A percentile compares a stretch with the other conserved stretches of the same genome.
These are phyloP conservation scores for Verbascum thapsus DNA, from an alignment of 257 asterid species.

Conservation along the genomic window DNA sequence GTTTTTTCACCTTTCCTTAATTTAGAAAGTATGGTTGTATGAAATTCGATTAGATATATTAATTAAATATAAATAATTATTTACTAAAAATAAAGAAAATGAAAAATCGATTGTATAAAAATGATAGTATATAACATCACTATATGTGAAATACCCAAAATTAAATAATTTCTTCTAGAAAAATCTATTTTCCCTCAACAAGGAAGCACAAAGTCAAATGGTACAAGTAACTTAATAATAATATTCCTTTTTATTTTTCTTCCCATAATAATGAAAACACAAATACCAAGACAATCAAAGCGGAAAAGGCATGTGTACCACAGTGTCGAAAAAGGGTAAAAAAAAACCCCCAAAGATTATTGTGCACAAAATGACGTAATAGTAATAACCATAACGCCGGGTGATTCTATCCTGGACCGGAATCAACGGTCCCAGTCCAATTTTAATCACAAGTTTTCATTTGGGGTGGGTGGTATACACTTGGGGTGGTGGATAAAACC, in stretches of 20 bases:
- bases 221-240: background rate
- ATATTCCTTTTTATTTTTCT: background rate
- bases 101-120: too few species aligned
- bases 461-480: too few species aligned
- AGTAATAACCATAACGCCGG: conserved; percentile 7
- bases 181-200: background rate
- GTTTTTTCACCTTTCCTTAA: too few species aligned
- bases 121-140: too few species aligned
- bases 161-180: background rate
- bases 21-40: too few species aligned
- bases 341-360: conserved; percentile 11
- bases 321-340: conserved; percentile 24
- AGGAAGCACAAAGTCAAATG: background rate
- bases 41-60: too few species aligned
- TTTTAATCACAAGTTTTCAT: too few species aligned
- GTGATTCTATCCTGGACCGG: too few species aligned
- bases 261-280: background rate
- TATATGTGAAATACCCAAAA: background rate
- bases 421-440: too few species aligned
- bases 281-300: background rate
- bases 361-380: background rate
- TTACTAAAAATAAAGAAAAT: too few species aligned
- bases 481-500: too few species aligned
- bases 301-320: conserved; percentile 14
- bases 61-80: too few species aligned